Evolutionary conservation across 805 yeast genomes (phyloP), one percentile per base, ranked within the genome.

Genomic region (Cyberlindnera xishuangbannaensis): DNA sequence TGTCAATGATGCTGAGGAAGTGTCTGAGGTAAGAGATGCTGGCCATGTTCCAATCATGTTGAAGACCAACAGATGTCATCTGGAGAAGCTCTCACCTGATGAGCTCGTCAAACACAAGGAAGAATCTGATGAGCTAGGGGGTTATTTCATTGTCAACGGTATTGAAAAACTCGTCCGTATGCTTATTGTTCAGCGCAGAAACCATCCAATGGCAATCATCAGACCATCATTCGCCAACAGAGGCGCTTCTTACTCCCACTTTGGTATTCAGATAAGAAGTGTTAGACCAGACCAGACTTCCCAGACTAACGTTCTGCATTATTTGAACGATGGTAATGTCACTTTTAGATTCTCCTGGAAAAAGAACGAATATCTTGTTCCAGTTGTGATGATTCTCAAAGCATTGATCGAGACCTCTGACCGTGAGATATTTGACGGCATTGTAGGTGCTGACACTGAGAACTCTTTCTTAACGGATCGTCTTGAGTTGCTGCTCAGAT

Each of bases 401-500:
- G 97, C 97, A 0, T 67, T 92, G 43, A 67, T 78, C 17, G 96
- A 88, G 56, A 82, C 95, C 18, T 88, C 78, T 55, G 98, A 92
- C 60, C 77, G 95, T 58, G 97, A 87, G 54, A 85, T 92, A 44
- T 92, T 92, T 56, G 96, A 92, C 60, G 96, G 96, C 34, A 84
- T 92, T 40, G 87, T 88, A 18, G 98, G 97, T 51, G 64, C 86
- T 8, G 97, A 90, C 58, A 65, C 76, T 32, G 65, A 73, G 33
- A 86, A 92, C 63, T 86, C 97, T 17, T 92, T 92, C 71, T 73
- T 92, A 59, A 92, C 97, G 20, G 98, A 92, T 75, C 95, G 98
- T 74, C 72, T 92, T 61, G 98, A 92, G 67, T 71, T 92, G 56
- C 67, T 92, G 57, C 68, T 92, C 55, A 78, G 97, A 63, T 77